Evolutionary conservation across 352 stramenopile species (phyloP), one percentile per base, ranked within the genome.

Genomic region (Globisporangium viniferum): DNA sequence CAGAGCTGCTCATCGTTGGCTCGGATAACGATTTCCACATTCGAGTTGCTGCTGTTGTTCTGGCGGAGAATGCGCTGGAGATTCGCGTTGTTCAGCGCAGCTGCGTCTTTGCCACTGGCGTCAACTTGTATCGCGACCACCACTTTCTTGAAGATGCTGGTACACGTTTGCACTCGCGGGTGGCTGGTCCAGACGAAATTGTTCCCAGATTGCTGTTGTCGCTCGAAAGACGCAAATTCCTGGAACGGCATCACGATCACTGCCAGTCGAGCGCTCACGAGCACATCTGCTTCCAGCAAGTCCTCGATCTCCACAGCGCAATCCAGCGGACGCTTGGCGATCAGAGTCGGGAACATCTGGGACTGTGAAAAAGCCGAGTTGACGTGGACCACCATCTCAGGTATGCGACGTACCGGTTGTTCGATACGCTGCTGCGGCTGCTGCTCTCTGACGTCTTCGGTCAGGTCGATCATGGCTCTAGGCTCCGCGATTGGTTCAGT

Each of bases 111-210:
- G 44, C 18, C 18, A 0, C 18, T 6, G 7, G 44, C 5, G 18
- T 72, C 46, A 14, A 41, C 33, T 15, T 77, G 57, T 24, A 90
- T 62, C 15, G 73, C 73, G 3, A 92, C 31, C 12, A 90, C 22
- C 24, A 92, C 63, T 36, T 73, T 78, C 71, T 91, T 90, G 70
- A 86, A 87, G 44, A 92, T 78, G 2, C 58, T 53, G 9, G 77
- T 24, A 1, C 84, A 60, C 18, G 41, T 70, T 18, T 67, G 67
- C 31, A 86, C 59, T n/a, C 69, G 75, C n/a, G 71, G 71, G 39
- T 74, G 73, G 5, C 61, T 73, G 8, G 46, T n/a, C 29, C 66
- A 29, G n/a, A 68, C 14, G n/a, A 82, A 48, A 10, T 81, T 75
- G 48, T 72, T 62, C 1, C 35, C 54, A n/a, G 65, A 63, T 15